Percentiles rank a stretch among this genome's conserved stretches.
phyloP scores from a whole-genome alignment of 2,329 filamentous ascomycete species.

The Cladosporium sphaerospermum region DNA sequence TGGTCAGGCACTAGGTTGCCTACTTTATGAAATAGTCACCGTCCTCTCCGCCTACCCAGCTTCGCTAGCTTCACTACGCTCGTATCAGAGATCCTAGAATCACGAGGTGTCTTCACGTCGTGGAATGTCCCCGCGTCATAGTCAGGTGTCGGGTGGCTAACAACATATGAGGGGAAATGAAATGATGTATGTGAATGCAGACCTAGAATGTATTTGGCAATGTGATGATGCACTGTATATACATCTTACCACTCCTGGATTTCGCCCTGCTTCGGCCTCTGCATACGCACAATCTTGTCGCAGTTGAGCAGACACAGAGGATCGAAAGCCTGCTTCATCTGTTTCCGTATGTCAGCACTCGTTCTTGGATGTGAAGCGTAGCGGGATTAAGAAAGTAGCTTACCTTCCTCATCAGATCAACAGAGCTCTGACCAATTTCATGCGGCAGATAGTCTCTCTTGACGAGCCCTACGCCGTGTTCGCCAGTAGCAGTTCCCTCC shows the following conservation, averaged over 20 bases:
- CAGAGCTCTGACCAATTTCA: slow-evolving; percentile 66
- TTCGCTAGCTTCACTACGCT: too few species aligned
- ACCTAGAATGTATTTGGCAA: background rate
- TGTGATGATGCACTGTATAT: background rate
- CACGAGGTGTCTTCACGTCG: too few species aligned
- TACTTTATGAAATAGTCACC: too few species aligned
- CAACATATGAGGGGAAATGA: background rate
- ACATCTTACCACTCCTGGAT: slow-evolving; percentile 32
- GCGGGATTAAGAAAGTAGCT: slow-evolving; percentile 19
- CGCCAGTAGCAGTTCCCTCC: slow-evolving; percentile 79
- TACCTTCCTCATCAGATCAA: slow-evolving; percentile 78
- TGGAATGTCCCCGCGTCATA: too few species aligned
- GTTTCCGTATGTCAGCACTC: slow-evolving; percentile 7
- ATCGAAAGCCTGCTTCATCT: slow-evolving; percentile 77
- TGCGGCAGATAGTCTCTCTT: slow-evolving; percentile 79
- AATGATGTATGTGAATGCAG: background rate
- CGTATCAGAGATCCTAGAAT: too few species aligned
- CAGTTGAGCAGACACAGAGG: slow-evolving; percentile 62
- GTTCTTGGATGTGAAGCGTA: background rate
- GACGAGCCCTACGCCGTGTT: slow-evolving; percentile 77
- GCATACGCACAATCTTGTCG: slow-evolving; percentile 58
- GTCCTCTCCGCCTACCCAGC: too few species aligned
- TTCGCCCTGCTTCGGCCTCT: slow-evolving; percentile 45
- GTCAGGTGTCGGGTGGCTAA: too few species aligned
- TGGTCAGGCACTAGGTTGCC: too few species aligned